Percentiles rank a stretch among this genome's conserved stretches.
Conservation (phyloP, 1,284 basidiomycete genomes). For the Moesziomyces sp. region DNA sequence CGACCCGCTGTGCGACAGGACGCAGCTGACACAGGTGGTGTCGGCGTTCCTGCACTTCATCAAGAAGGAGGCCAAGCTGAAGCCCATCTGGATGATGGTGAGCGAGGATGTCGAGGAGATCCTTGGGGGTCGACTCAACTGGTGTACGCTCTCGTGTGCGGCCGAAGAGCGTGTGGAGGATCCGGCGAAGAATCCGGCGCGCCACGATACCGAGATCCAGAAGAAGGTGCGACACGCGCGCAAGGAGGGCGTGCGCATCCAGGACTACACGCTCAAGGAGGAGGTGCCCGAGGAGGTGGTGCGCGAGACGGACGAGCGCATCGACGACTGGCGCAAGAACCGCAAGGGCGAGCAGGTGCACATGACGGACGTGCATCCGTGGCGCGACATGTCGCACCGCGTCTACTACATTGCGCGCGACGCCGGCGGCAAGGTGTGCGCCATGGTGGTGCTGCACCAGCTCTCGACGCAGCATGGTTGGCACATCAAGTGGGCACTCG, state of each 20-base stretch:
- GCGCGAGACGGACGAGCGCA: slow-evolving; percentile 69
- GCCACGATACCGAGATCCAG: slow-evolving; percentile 70
- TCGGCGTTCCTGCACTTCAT: slow-evolving; percentile 69
- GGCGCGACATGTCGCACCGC: slow-evolving; percentile 72
- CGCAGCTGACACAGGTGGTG: slow-evolving; percentile 70
- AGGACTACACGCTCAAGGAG: slow-evolving; percentile 63
- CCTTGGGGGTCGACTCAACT: slow-evolving; percentile 71
- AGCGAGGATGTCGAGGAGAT: slow-evolving; percentile 71
- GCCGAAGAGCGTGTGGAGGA: slow-evolving; percentile 73
- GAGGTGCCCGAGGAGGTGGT: slow-evolving; percentile 69
- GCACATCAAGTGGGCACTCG: slow-evolving; percentile 75
- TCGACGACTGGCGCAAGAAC: slow-evolving; percentile 71
- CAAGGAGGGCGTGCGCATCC: slow-evolving; percentile 71
- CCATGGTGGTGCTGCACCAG: slow-evolving; percentile 73
- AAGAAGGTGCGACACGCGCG: slow-evolving; percentile 72
- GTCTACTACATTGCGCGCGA: slow-evolving; percentile 73
- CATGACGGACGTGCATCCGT: slow-evolving; percentile 73
- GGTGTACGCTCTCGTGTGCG: slow-evolving; percentile 72
- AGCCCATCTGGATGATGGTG: slow-evolving; percentile 73
- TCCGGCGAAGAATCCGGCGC: slow-evolving; percentile 68
- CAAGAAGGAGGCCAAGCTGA: slow-evolving; percentile 69
- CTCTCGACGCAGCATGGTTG: slow-evolving; percentile 72
- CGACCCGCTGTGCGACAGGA: slow-evolving; percentile 71
- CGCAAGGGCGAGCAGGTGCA: slow-evolving; percentile 74
- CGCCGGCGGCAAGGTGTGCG: slow-evolving; percentile 69